Evolutionary conservation across 192 early-diverging fungal species (phyloP).

Genomic region (Coemansia guatemalensis): DNA sequence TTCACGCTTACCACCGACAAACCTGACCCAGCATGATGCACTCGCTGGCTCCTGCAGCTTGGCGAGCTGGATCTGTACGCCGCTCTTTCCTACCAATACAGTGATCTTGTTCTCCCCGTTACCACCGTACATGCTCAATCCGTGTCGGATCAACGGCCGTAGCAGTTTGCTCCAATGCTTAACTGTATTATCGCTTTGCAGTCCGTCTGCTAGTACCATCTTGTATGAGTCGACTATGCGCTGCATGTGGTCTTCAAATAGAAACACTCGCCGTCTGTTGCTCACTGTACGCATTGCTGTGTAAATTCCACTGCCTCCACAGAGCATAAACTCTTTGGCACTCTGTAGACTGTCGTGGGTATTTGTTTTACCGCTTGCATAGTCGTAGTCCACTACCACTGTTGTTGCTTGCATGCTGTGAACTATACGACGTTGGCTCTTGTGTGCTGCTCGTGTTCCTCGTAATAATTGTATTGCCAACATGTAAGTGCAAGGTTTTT

Average conservation of each 20-base stretch:
- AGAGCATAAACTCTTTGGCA: constrained; percentile 47
- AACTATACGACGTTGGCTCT: not conserved
- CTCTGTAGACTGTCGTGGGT: constrained; percentile 19
- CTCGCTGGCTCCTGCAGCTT: constrained; percentile 3
- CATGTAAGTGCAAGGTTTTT: not conserved
- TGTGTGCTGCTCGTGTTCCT: not conserved
- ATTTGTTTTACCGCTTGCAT: constrained; percentile 8
- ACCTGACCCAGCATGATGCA: constrained; percentile 22
- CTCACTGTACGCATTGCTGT: constrained; percentile 45
- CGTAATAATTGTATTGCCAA: not conserved
- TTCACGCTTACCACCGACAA: constrained; percentile 29
- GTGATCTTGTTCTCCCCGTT: constrained; percentile 36
- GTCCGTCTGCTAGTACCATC: constrained; percentile 15
- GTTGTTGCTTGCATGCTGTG: constrained; percentile 14
- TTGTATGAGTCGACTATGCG: constrained; percentile 34
- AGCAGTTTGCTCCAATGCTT: constrained; percentile 37
- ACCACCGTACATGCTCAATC: constrained; percentile 10
- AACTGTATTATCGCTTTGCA: constrained; percentile 2
- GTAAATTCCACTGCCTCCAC: constrained; percentile 39
- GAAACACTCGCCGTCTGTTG: constrained; percentile 30
- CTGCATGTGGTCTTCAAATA: constrained; percentile 46
- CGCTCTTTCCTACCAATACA: constrained; percentile 24
- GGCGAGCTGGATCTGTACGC: constrained; percentile 27
- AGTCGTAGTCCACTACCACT: constrained; percentile 36
- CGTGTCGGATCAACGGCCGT: constrained; percentile 28